Base-by-base conservation (phyloP, 352 stramenopile genomes). In the Pythium aquatile region DNA sequence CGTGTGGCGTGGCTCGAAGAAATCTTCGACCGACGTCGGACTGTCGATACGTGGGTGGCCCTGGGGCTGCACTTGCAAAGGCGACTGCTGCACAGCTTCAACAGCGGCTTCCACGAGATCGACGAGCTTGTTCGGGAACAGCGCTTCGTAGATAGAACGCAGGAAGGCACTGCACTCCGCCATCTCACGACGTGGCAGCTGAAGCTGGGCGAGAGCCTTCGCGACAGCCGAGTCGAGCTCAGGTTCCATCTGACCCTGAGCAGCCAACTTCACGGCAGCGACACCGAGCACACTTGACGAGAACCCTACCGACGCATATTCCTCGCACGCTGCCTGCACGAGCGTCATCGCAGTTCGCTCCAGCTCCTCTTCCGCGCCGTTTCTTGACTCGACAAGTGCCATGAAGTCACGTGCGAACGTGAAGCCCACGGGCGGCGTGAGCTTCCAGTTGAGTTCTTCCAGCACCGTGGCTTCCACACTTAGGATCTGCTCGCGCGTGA, bases 351-450 rank as follows among this genome's bases (percentile, higher is more conserved):
- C 60, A 10, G 59, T 46, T 3, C 39, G 46, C 42, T 63, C 51
- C 3, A 72, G 30, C 24, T 66, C 59, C 9, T 67, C 52, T 24
- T 61, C 26, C 17, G 60, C 46, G 9, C 62, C 61, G 30, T 60
- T 40, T 4, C 44, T 37, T 30, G 49, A n/a, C 17, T 67, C 59
- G 10, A 88, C 58, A 11, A 83, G 69, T 37, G 77, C 55, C 6
- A 84, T 72, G 29, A 91, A 79, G 64, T 91, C 82, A 2, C 84
- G 77, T 4, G 81, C 80, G 59, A 88, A 88, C 0, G 77, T 86
- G 61, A 90, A 83, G 11, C 66, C 58, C 40, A 87, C 88, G 1
- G 80, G 79, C 28, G 82, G 80, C 30, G 85, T 88, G 35, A 93
- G 82, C 10, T 82, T 81, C 73, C 85, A 93, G 54, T 73, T 40